Base-by-base conservation (phyloP, 345 rosid genomes). In the Eucalyptus albens region DNA sequence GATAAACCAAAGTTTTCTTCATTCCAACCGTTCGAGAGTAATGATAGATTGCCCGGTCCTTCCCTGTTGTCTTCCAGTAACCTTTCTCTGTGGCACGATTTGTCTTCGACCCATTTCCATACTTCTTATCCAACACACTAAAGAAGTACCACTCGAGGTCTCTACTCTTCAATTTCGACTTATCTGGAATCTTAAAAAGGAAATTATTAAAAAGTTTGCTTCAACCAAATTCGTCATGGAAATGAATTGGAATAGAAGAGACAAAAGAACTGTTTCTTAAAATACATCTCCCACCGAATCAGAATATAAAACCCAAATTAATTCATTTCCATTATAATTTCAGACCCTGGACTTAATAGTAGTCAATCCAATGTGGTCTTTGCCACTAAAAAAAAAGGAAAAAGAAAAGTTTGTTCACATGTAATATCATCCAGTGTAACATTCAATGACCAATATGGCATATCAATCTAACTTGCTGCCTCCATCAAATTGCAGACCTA, bases 141-240 rank as follows among this genome's bases (percentile, higher is more conserved):
- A 96, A 98, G 91, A 98, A 98, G 91, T 97, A 97, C 99, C 99
- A 97, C 92, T 97, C 99, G 91, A 95, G 91, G 93, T 97, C 99
- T 93, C 98, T 95, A 60, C 93, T 95, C 91, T 96, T 96, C 95
- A 97, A 92, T 93, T 91, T 97, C 82, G 99, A 93, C 92, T 94
- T 95, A 44, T 69, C 99, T 97, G 88, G 88, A 89, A 87, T 47
- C 56, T 67, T 60, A 85, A 86, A 86, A 51, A 45, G 42, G 72
- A 45, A 37, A 60, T 55, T 47, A 59, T 21, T 8, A 56, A 56
- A 56, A 56, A 77, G 85, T 77, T 21, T 11, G 29, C 85, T 11
- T 77, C 15, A 6, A 72, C 82, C 42, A 42, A 72, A 72, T 72
- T 37, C 82, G 3, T 72, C 42, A 72, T 19, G 26, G 13, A 77